Percentiles rank a stretch among this genome's conserved stretches.
phyloP scores from a whole-genome alignment of 495 filamentous ascomycete genomes.

The Aspergillus saccharolyticus region DNA sequence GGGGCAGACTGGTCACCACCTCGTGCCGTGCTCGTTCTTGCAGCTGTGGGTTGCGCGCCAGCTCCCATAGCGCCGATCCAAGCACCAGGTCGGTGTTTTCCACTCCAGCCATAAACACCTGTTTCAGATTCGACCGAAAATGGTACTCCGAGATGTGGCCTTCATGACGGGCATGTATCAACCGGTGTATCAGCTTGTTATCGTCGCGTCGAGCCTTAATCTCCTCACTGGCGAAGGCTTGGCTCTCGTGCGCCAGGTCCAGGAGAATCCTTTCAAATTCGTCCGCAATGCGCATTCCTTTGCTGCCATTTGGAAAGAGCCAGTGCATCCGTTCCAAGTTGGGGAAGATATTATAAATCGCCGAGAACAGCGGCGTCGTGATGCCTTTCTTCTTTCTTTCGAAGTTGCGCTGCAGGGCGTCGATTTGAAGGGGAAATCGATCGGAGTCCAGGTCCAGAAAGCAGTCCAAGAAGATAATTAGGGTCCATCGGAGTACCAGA shows the following conservation, averaged over 20 bases:
- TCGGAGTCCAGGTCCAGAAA: not conserved
- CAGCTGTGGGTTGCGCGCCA: not conserved
- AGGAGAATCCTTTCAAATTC: not conserved
- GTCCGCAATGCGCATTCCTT: not conserved
- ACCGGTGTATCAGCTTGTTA: not conserved
- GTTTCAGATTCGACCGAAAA: not conserved
- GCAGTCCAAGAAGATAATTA: not conserved
- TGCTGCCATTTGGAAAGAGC: not conserved
- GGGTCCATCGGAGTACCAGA: not conserved
- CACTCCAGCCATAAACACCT: not conserved
- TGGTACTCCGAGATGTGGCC: not conserved
- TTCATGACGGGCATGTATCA: not conserved
- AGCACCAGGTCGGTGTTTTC: not conserved
- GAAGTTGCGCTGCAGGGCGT: too few relatives aligned
- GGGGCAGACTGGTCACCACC: not conserved
- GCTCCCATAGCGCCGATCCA: not conserved
- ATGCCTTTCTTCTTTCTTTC: not conserved
- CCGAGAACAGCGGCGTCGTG: not conserved
- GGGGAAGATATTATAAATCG: not conserved
- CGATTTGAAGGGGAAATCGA: too few relatives aligned
- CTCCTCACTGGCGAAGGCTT: too few relatives aligned
- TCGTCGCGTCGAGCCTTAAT: not conserved
- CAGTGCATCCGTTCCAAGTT: not conserved
- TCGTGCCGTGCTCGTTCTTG: not conserved
- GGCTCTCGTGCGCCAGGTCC: not conserved